Percentiles rank a stretch among this genome's conserved stretches.
Conservation (phyloP, 169 alveolate genomes). For the Theileria orientalis region DNA sequence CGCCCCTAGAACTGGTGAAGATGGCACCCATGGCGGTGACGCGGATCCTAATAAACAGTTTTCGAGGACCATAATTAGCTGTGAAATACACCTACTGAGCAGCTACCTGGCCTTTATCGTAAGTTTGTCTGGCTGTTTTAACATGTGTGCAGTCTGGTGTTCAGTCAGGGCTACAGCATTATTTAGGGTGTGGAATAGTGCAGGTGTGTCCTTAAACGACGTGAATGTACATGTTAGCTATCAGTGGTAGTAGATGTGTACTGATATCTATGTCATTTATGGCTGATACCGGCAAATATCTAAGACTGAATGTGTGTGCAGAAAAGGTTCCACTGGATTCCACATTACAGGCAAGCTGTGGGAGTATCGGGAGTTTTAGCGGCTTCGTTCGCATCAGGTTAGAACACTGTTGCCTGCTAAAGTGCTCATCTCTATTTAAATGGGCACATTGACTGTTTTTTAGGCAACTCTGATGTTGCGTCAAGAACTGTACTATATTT, state of each 20-base stretch:
- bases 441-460: not conserved
- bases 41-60: constrained; percentile 5
- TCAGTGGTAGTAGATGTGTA: no score
- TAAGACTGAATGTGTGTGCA: not conserved
- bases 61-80: constrained; percentile 38
- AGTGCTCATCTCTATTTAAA: not conserved
- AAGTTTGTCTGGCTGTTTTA: not conserved
- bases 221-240: not conserved
- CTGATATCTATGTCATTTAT: no score
- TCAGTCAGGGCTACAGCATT: constrained; percentile 51
- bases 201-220: no score
- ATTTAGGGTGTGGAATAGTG: constrained; percentile 61
- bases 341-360: constrained; percentile 57
- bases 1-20: not conserved
- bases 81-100: constrained; percentile 61
- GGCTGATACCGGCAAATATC: not conserved
- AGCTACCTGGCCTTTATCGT: constrained; percentile 58
- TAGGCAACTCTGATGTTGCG: constrained; percentile 49
- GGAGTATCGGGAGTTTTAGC: constrained; percentile 56
- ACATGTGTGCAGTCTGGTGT: constrained; percentile 39
- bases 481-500: constrained; percentile 33
- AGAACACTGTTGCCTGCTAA: not conserved
- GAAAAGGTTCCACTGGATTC: constrained; percentile 62
- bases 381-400: constrained; percentile 65
- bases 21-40: no score